These are phyloP conservation scores for Paragyromitra xinjiangensis DNA, from an alignment of 495 filamentous ascomycete species.

Conservation along the genomic window DNA sequence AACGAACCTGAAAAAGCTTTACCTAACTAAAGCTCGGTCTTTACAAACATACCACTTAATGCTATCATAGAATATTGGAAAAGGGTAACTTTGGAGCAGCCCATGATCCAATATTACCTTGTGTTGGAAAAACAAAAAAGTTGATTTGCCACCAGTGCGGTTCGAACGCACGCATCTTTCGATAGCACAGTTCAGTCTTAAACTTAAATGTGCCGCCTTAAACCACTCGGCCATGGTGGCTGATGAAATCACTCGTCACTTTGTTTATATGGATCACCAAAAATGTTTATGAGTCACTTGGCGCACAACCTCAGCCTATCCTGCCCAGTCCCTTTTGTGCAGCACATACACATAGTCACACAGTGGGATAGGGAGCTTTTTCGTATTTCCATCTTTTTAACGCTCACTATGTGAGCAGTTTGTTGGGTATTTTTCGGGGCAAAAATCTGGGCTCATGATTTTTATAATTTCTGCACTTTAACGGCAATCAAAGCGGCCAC, in stretches of 20 bases:
- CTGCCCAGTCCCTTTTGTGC: background rate
- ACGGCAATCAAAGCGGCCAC: too few relatives aligned
- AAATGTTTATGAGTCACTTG: slow-evolving; percentile 5
- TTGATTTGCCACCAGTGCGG: slow-evolving; percentile 59
- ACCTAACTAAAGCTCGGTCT: background rate
- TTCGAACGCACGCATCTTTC: slow-evolving; percentile 63
- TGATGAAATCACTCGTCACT: background rate
- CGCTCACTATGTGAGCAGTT: too few relatives aligned
- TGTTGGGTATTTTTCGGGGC: too few relatives aligned
- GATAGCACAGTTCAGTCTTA: slow-evolving; percentile 58
- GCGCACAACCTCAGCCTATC: background rate
- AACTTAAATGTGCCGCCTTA: slow-evolving; percentile 63
- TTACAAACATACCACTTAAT: background rate
- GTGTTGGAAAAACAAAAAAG: slow-evolving; percentile 1
- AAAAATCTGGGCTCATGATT: too few relatives aligned
- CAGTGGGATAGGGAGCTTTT: too few relatives aligned
- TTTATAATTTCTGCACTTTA: too few relatives aligned
- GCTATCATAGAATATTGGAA: background rate
- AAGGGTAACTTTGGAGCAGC: background rate
- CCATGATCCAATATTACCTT: background rate
- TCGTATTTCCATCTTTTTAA: too few relatives aligned
- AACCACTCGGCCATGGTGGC: slow-evolving; percentile 61
- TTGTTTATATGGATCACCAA: background rate
- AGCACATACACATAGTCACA: too few relatives aligned
- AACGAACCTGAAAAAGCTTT: background rate